Conservation (phyloP, 805 yeast genomes). For the Ogataea methanolica region DNA sequence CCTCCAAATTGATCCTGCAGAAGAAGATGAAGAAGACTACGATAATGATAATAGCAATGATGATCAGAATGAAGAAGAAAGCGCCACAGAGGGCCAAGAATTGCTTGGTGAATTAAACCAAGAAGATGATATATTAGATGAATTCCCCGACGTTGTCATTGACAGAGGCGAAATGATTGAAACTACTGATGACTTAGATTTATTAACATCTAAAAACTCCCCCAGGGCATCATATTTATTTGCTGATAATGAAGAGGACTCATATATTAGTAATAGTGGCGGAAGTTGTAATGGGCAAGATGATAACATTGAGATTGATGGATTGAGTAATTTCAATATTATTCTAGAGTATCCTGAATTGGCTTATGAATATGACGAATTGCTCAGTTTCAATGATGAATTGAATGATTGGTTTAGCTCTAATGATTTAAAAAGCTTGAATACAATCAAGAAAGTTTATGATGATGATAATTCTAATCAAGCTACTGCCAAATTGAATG, state of each 20-base stretch:
- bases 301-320: slow-evolving; percentile 29
- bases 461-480: neutral
- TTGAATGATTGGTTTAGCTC: slow-evolving; percentile 34
- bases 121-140: slow-evolving; percentile 12
- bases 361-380: slow-evolving; percentile 38
- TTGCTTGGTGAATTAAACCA: neutral
- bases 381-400: slow-evolving; percentile 34
- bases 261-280: no score
- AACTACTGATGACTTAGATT: slow-evolving; percentile 26
- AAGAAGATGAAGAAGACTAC: neutral
- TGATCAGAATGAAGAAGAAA: neutral
- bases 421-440: slow-evolving; percentile 26
- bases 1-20: neutral
- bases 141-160: slow-evolving; percentile 24
- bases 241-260: slow-evolving; percentile 16
- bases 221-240: slow-evolving; percentile 25
- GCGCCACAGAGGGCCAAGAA: neutral
- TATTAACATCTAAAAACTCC: slow-evolving; percentile 20
- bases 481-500: neutral
- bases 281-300: slow-evolving; percentile 2
- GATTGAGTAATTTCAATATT: slow-evolving; percentile 29
- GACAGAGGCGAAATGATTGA: slow-evolving; percentile 30
- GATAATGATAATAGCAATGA: neutral
- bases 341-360: slow-evolving; percentile 38
- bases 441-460: slow-evolving; percentile 9